Base-by-base conservation (phyloP, 2,329 filamentous ascomycete species). In the Torrubiella hemipterigena region DNA sequence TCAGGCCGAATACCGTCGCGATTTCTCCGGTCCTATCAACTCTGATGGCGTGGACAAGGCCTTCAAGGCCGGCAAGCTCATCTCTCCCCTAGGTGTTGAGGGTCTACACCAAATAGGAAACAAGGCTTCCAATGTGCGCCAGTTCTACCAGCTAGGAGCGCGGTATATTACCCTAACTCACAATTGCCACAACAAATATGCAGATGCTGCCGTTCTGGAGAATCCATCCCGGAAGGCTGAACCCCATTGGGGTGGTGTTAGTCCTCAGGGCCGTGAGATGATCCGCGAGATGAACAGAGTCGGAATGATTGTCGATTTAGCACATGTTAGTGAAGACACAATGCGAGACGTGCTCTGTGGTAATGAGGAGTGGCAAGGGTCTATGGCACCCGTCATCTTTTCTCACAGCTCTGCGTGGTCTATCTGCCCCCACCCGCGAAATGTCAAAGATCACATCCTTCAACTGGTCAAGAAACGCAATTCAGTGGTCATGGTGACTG, bases 31-130 rank as follows among this genome's bases (percentile, higher is more conserved):
- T 0, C 60, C 69, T 1, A 54, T 69, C 1, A 69, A 77, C 45
- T 73, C 73, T 42, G 63, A 61, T 29, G 67, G 69, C 18, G 82
- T 81, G 4, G 49, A 77, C 22, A 50, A 63, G 3, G 73, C 74
- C 17, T 82, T 82, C 51, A 59, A 59, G 30, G 42, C 63, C 17
- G 68, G 69, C 40, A 72, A 72, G 43, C 63, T 93, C 30, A 81
- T 91, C 46, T 87, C 81, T 1, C 81, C 83, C 0, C 59, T 89
- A 4, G 83, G 79, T 3, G 74, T 93, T 31, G 86, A 94, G 58
- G 89, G 89, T 4, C 69, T 95, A 7, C 89, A 96, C 50, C 89
- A 94, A 47, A 93, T 96, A 43, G 87, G 85, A 36, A 94, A 95
- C 57, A 82, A 77, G 1, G 63, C 77, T 16, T 68, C 80, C 24